These are phyloP conservation scores for Rosa lucieae DNA, from an alignment of 306 rosid species.

Conservation along the genomic window DNA sequence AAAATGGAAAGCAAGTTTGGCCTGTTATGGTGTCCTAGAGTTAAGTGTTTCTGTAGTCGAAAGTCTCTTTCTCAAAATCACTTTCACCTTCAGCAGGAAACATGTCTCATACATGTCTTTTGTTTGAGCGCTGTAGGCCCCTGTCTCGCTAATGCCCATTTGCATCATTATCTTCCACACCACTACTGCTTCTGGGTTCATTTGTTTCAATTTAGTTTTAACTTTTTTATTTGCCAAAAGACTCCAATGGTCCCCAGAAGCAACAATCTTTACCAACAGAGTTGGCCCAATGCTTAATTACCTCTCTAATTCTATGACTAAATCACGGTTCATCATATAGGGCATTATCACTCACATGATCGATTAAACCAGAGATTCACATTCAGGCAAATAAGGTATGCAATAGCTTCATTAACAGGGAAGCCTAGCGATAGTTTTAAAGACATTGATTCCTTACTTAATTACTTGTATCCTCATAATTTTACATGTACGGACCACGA, in stretches of 20 bases:
- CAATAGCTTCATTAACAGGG: background rate
- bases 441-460: no score
- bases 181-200: background rate
- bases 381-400: background rate
- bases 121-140: background rate
- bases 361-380: background rate
- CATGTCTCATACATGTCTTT: conserved; percentile 15
- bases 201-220: background rate
- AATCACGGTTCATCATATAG: background rate
- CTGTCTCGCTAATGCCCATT: background rate
- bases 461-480: no score
- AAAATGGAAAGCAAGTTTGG: background rate
- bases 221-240: background rate
- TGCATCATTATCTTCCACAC: conserved; percentile 9
- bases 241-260: conserved; percentile 15
- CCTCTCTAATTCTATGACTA: background rate
- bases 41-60: background rate
- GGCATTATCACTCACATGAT: background rate
- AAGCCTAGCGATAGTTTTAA: no score
- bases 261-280: conserved; percentile 15
- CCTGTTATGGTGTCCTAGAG: background rate
- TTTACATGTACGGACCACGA: no score
- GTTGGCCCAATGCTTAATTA: background rate
- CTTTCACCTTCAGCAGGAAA: conserved; percentile 11
- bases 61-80: conserved; percentile 5